phyloP scores from a whole-genome alignment of 2,329 filamentous ascomycete species.

The Fusarium algeriense region DNA sequence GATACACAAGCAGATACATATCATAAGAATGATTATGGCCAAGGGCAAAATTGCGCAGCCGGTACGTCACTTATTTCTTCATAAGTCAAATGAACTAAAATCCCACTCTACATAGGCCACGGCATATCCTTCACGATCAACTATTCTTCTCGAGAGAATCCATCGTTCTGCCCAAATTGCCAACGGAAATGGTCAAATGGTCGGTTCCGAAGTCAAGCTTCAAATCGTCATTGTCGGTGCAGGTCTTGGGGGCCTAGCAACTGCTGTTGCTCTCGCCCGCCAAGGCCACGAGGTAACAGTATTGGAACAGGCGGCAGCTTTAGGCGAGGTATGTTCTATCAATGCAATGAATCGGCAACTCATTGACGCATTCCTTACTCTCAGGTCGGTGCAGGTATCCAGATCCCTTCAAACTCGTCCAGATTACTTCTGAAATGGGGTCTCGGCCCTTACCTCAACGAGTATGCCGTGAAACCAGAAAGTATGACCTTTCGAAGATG shows the following conservation, averaged over 20 bases:
- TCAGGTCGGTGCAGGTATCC: conserved; percentile 13
- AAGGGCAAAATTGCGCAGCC: neutral
- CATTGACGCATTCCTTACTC: rapidly evolving
- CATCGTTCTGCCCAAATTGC: neutral
- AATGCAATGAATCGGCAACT: rapidly evolving
- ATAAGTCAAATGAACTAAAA: neutral
- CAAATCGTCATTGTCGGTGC: neutral
- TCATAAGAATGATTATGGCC: neutral
- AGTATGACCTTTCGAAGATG: conserved; percentile 17
- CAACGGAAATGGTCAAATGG: neutral
- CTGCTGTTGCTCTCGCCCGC: neutral
- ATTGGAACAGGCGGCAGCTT: neutral
- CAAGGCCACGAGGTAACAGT: neutral
- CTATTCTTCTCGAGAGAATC: neutral
- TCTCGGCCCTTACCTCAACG: neutral
- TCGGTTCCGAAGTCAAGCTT: neutral
- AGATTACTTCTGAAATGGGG: conserved; percentile 1
- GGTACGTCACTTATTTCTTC: neutral
- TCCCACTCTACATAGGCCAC: neutral
- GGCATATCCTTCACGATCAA: neutral
- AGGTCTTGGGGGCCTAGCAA: conserved; percentile 1
- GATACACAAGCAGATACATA: neutral
- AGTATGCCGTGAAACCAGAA: neutral
- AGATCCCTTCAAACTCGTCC: conserved; percentile 5
- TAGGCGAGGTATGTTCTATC: neutral